Evolutionary conservation across 1,284 basidiomycete genomes (phyloP).

Genomic region (Ceratobasidium papillatum): DNA sequence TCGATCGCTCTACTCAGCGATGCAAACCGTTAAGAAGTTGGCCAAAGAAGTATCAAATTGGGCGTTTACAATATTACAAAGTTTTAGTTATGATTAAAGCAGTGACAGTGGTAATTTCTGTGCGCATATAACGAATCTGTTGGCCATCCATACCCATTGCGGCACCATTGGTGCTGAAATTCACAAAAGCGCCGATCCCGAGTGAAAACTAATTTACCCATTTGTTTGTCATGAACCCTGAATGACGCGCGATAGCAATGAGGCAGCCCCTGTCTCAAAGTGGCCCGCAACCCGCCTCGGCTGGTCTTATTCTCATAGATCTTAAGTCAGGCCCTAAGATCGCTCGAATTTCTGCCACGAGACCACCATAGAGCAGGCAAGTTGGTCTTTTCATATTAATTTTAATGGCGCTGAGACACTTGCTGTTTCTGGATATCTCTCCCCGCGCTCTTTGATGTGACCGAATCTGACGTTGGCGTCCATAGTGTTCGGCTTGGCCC

Average conservation of each 20-base stretch:
- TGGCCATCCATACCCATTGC: no score
- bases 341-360: slow-evolving; percentile 8
- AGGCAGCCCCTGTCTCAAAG: slow-evolving; percentile 40
- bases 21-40: no score
- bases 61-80: no score
- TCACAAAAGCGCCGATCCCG: background rate
- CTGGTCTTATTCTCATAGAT: background rate
- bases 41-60: no score
- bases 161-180: background rate
- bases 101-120: no score
- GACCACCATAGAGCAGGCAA: background rate
- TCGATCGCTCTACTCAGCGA: no score
- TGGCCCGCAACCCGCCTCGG: slow-evolving; percentile 20
- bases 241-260: slow-evolving; percentile 33
- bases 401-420: slow-evolving; percentile 13
- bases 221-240: background rate
- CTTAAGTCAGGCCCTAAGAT: background rate
- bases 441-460: slow-evolving; percentile 24
- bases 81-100: no score
- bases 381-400: background rate
- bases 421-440: slow-evolving; percentile 28
- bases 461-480: slow-evolving; percentile 1
- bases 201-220: background rate
- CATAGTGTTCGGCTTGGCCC: slow-evolving; percentile 1
- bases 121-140: no score